Evolutionary conservation across 164 flowering plant genomes (phyloP).

Genomic region (Macadamia integrifolia): DNA sequence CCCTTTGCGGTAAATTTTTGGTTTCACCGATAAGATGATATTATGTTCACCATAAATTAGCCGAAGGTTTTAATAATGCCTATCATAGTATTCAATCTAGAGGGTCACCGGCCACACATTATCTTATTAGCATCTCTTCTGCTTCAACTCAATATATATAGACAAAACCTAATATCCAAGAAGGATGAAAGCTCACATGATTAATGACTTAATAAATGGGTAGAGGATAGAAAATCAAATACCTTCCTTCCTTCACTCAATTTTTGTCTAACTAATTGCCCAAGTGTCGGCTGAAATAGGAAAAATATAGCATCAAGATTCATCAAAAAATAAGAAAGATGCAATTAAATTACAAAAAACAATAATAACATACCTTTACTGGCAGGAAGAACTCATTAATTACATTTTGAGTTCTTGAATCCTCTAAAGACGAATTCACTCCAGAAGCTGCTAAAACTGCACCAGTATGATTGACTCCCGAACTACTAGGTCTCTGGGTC

Average conservation of each 20-base stretch:
- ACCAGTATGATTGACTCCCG: slow-evolving; percentile 37
- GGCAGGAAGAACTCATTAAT: slow-evolving; percentile 77
- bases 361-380: slow-evolving; percentile 43
- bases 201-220: not conserved
- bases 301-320: slow-evolving; percentile 9
- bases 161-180: not conserved
- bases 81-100: no score
- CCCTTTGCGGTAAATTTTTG: no score
- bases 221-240: slow-evolving; percentile 5
- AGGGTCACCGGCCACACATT: no score
- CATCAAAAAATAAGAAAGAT: slow-evolving; percentile 6
- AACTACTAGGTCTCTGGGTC: slow-evolving; percentile 34
- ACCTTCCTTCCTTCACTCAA: slow-evolving; percentile 92
- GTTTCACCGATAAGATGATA: no score
- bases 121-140: not conserved
- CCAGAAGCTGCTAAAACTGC: slow-evolving; percentile 26
- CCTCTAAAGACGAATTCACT: slow-evolving; percentile 41
- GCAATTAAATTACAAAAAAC: not conserved
- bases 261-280: slow-evolving; percentile 76
- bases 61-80: no score
- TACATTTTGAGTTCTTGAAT: slow-evolving; percentile 55
- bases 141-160: no score
- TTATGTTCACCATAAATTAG: no score
- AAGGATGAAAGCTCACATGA: not conserved
- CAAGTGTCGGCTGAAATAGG: slow-evolving; percentile 74